Evolutionary conservation across 2,329 filamentous ascomycete genomes (phyloP), one percentile per base, ranked within the genome.

Genomic region (Arthroderma uncinatum): DNA sequence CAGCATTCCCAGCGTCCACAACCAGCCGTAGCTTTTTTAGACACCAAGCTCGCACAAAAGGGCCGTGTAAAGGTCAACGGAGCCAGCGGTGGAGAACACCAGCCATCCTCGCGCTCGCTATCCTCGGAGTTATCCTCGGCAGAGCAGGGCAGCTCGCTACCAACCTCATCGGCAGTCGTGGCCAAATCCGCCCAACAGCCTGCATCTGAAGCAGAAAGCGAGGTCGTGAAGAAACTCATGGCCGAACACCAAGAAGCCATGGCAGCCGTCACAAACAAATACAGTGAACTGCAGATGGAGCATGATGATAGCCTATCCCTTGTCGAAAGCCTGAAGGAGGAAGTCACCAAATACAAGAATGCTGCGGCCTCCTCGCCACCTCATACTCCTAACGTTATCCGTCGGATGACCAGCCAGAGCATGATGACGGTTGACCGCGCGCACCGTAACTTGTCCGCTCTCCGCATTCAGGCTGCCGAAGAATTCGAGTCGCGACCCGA

Each of bases 121-220:
- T 96, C 89, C 63, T 93, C 89, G 75, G 93, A 97, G 75, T 81
- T 95, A 70, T 95, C 89, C 67, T 95, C 86, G 71, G 89, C 82
- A 77, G 82, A 86, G 80, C 47, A 50, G 28, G 47, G 7, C 10
- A 50, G 25, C 25, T 33, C 47, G n/a, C 87, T 87, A 67, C 88
- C 86, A 68, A 82, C 82, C 64, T 78, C 78, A 65, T 84, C 82
- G 62, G 78, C 77, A 61, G 83, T 85, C 64, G 61, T 33, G 56
- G 62, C 64, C 47, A 67, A 63, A 16, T 64, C 63, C n/a, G 62
- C 62, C 34, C 64, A 64, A 39, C 60, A 58, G 37, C 59, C 64
- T 42, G 58, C 58, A 33, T 62, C 63, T 57, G 68, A 65, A 52
- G 71, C 76, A 23, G 89, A 96, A 68, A 73, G 95, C 25, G 82